Evolutionary conservation across 2,329 filamentous ascomycete species (phyloP).

Genomic region (Apiospora phragmitis): DNA sequence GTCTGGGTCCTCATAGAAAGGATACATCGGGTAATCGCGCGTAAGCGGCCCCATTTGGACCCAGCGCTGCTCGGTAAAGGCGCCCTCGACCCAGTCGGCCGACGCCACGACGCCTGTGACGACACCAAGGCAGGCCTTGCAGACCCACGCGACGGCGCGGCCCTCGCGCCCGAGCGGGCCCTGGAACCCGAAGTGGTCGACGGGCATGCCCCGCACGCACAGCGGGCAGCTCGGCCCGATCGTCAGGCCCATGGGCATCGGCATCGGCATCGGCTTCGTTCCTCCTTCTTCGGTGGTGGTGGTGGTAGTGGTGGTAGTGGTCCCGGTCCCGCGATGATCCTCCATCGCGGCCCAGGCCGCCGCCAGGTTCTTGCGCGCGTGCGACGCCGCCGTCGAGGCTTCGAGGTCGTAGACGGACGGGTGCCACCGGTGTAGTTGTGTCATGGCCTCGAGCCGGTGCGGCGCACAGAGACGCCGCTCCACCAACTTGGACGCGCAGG

Average conservation of each 20-base stretch:
- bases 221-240: slow-evolving; percentile 32
- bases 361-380: neutral
- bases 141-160: slow-evolving; percentile 29
- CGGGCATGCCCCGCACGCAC: slow-evolving; percentile 26
- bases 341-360: neutral
- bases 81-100: neutral
- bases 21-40: neutral
- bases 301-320: too few species aligned
- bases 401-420: neutral
- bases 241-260: slow-evolving; percentile 15
- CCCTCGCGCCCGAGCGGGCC: neutral
- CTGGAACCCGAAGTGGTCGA: slow-evolving; percentile 13
- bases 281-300: too few species aligned
- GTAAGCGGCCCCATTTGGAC: neutral
- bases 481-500: slow-evolving; percentile 37
- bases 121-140: slow-evolving; percentile 33
- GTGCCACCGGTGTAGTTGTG: slow-evolving; percentile 24
- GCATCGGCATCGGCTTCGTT: too few species aligned
- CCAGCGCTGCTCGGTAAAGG: neutral
- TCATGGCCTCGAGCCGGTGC: slow-evolving; percentile 34
- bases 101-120: slow-evolving; percentile 14
- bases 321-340: too few species aligned
- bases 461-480: slow-evolving; percentile 32
- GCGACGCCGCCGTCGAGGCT: neutral
- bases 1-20: neutral